Percentiles rank a stretch among this genome's conserved stretches.
Evolutionary conservation across 176 grass and related monocot genomes (phyloP).

Genomic region (Aegilops sharonensis): DNA sequence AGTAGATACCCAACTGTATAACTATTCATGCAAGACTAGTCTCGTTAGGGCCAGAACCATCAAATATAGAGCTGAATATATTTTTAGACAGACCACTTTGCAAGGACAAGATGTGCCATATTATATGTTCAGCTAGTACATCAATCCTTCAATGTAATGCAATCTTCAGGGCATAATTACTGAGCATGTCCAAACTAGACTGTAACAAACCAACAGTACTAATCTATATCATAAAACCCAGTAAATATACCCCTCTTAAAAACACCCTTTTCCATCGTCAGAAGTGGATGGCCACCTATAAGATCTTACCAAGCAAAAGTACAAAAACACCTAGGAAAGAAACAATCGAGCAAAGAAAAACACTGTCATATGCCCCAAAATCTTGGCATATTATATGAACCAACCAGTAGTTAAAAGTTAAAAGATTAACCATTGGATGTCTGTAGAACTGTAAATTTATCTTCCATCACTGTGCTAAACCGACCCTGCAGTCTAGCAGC

Average conservation of each 20-base stretch:
- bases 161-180: not conserved
- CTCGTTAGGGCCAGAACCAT: not conserved
- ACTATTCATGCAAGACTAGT: not conserved
- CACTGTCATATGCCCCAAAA: not conserved
- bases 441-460: not conserved
- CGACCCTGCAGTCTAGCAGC: not conserved
- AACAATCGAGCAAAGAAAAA: not conserved
- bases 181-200: slow-evolving; percentile 16
- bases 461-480: not conserved
- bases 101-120: not conserved
- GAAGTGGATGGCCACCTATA: not conserved
- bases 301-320: slow-evolving; percentile 5
- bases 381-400: not conserved
- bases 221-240: slow-evolving; percentile 5
- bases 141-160: not conserved
- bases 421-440: not conserved
- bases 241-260: not conserved
- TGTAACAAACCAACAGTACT: not conserved
- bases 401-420: slow-evolving; percentile 6
- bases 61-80: slow-evolving; percentile 21
- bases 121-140: slow-evolving; percentile 8
- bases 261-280: not conserved
- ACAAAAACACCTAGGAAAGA: not conserved
- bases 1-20: not conserved
- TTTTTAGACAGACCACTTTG: not conserved